Evolutionary conservation across 106 monocot species (phyloP).

Genomic region (Agapanthus africanus): DNA sequence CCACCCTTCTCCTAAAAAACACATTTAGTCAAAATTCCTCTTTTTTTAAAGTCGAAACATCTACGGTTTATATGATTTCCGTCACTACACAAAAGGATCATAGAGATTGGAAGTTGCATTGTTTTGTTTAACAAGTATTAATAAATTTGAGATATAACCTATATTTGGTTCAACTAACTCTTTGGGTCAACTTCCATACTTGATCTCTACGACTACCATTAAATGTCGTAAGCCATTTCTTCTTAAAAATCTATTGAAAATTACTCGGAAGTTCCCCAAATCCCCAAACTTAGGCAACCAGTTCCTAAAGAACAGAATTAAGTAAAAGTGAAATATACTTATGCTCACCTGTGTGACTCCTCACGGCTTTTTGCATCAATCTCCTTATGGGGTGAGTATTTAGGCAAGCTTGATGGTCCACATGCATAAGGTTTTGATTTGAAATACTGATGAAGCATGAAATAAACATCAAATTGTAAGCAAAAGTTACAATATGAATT

Average conservation of each 20-base stretch:
- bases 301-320: background rate
- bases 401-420: conserved; percentile 80
- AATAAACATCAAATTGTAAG: background rate
- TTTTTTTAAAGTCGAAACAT: background rate
- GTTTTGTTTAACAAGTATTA: background rate
- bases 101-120: background rate
- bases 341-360: conserved; percentile 43
- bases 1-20: conserved; percentile 27
- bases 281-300: background rate
- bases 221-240: background rate
- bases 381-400: conserved; percentile 79
- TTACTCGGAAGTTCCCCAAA: too few species aligned
- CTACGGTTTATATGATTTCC: background rate
- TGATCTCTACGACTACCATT: too few species aligned
- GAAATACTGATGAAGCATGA: conserved; percentile 50
- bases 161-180: background rate
- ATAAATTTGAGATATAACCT: background rate
- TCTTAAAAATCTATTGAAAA: too few species aligned
- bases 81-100: background rate
- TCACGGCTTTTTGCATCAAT: conserved; percentile 82
- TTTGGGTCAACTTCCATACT: background rate
- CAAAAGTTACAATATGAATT: too few species aligned
- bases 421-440: conserved; percentile 62
- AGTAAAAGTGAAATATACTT: background rate
- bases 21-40: background rate